A percentile compares a stretch with the other conserved stretches of the same genome.
phyloP scores from a whole-genome alignment of 805 yeast species.

The Candida adriatica region DNA sequence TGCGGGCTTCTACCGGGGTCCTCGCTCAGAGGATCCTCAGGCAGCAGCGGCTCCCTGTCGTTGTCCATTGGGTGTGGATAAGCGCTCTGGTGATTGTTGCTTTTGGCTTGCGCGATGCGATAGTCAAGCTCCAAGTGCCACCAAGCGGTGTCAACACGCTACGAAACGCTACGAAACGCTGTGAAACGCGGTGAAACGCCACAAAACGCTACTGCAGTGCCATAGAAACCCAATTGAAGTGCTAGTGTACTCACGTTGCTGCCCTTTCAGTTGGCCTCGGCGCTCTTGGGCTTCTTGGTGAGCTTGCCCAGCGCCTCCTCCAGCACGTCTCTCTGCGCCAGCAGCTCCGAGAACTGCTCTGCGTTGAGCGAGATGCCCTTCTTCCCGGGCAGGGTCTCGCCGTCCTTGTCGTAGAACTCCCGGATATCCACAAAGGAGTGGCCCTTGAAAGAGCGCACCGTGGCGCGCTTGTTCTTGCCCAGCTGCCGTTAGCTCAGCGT shows the following conservation, averaged over 20 bases:
- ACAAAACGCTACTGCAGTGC: no score
- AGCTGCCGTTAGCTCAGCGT: slow-evolving; percentile 25
- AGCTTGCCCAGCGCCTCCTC: slow-evolving; percentile 41
- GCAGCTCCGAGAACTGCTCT: slow-evolving; percentile 45
- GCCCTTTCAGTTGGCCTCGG: neutral
- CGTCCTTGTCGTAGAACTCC: slow-evolving; percentile 64
- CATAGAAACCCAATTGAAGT: no score
- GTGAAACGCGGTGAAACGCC: no score
- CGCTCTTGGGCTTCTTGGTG: slow-evolving; percentile 23
- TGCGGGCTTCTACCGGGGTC: slow-evolving; percentile 1
- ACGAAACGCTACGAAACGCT: no score
- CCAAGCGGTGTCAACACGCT: no score
- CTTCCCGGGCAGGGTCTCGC: slow-evolving; percentile 71
- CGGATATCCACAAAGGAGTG: slow-evolving; percentile 71
- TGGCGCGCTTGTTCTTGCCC: slow-evolving; percentile 59
- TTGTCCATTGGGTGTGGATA: slow-evolving; percentile 4
- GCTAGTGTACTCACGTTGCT: no score
- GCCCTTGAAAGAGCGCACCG: slow-evolving; percentile 67
- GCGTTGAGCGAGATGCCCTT: slow-evolving; percentile 62
- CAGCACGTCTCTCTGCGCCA: slow-evolving; percentile 41
- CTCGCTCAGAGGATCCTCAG: slow-evolving; percentile 5
- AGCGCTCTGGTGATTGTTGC: slow-evolving; percentile 23
- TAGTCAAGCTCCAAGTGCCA: no score
- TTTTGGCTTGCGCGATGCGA: no score
- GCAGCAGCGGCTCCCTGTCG: slow-evolving; percentile 5